Evolutionary conservation across 1,284 basidiomycete species (phyloP), one percentile per base, ranked within the genome.

Genomic region (Ustilago shanxiensis): DNA sequence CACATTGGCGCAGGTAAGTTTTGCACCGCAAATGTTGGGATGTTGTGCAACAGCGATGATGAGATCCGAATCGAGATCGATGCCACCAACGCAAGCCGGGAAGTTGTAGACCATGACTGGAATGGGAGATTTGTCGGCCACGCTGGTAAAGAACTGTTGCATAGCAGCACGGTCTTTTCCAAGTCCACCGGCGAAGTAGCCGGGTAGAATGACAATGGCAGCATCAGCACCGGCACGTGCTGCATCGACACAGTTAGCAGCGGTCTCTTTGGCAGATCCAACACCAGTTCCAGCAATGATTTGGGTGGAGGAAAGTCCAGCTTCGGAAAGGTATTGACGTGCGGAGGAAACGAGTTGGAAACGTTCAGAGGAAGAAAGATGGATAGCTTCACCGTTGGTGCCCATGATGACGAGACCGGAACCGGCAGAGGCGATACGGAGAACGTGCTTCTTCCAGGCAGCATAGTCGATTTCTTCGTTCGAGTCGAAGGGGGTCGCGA

Each of bases 71-170:
- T 93, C 92, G 62, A 96, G 90, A 85, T 97, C 93, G 77, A 94
- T 90, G 11, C 94, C 94, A 0, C 93, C 64, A 3, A 68, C 87
- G 87, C 85, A 87, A 80, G 80, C 88, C 51, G 95, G 93, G 88
- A 94, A 95, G 85, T 95, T 96, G 88, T 96, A 96, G 66, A 95
- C 90, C 84, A 96, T 91, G 66, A 95, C 90, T 5, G 94, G 94
- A 68, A 96, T 90, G 2, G 93, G 93, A 67, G 91, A 93, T 79
- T 90, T 91, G 79, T 90, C 88, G 18, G 92, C 88, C 28, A 95
- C 90, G 77, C 93, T 92, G 37, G 89, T 88, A 88, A 90, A 96
- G 87, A 92, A 95, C 6, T 89, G 89, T 87, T 92, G 93, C 79
- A 95, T 88, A 0, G 94, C 93, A 20, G 88, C 71, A 31, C 85